Evolutionary conservation across 768 basidiomycete species (phyloP), one percentile per base, ranked within the genome.

Genomic region (Pulveroboletus sp.): DNA sequence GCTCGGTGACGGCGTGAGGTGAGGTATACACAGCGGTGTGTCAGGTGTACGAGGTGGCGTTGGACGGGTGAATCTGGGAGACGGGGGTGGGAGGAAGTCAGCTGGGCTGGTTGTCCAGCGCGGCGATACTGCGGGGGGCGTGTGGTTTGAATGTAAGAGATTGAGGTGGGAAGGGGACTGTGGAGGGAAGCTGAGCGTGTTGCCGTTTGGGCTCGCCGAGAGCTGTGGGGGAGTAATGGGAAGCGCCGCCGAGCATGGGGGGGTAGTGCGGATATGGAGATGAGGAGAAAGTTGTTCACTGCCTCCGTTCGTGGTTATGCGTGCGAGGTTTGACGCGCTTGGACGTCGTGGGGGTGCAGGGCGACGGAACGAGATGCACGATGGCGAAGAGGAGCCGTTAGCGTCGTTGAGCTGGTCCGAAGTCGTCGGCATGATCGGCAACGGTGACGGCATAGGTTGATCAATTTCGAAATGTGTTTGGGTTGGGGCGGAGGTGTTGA

Each of bases 341-440:
- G 84, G 83, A 39, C 81, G 76, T 21, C 79, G 71, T 30, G 74
- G 74, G 4, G 77, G 79, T 11, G 78, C 74, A 7, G 76, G 74
- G 3, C 77, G 62, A 24, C 57, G 65, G 71, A 86, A 84, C 8
- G 69, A 65, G 37, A 81, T 67, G 30, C 81, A 79, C 4, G 84
- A 85, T 1, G 86, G 84, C 0, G 84, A 82, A 4, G 84, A 82
- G 0, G 86, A 86, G 7, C 81, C 80, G 15, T 78, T 71, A 1
- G 74, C 60, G 54, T 83, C 79, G 17, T 65, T 57, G 43, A 62
- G 51, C 21, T 50, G 57, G 51, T 73, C 67, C 18, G 74, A 66
- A 13, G 74, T 71, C 17, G 77, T 60, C n/a, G 81, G 74, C 76
- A 83, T 82, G 49, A 80, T 61, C 17, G 80, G 79, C 56, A 80